phyloP scores from a whole-genome alignment of 768 basidiomycete genomes.

The Cystofilobasidium capitatum region DNA sequence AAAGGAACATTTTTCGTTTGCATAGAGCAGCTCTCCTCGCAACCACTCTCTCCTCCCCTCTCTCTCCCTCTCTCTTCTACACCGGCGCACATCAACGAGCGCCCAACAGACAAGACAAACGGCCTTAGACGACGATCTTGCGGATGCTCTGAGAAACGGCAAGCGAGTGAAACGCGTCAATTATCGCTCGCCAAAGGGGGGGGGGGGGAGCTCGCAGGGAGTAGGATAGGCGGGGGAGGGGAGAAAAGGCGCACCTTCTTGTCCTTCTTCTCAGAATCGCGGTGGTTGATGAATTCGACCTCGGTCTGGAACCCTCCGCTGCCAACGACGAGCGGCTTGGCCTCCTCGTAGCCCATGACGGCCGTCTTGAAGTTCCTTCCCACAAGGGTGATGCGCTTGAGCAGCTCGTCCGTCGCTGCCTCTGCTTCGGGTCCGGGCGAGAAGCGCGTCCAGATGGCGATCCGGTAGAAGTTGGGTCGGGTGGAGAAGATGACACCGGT shows the following conservation, averaged over 20 bases:
- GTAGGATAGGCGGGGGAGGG: not conserved
- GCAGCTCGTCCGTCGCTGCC: conserved; percentile 51
- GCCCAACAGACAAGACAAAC: no score
- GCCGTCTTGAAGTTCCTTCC: conserved; percentile 83
- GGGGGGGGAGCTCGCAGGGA: not conserved
- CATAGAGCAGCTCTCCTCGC: no score
- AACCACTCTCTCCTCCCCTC: no score
- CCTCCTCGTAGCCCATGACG: conserved; percentile 70
- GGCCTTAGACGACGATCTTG: conserved; percentile 18
- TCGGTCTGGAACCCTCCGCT: conserved; percentile 83
- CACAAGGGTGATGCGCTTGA: conserved; percentile 71
- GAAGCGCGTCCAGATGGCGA: conserved; percentile 94
- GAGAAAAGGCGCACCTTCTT: conserved; percentile 41
- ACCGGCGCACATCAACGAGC: no score
- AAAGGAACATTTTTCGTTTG: no score
- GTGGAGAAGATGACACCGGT: conserved; percentile 93
- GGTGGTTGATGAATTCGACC: conserved; percentile 88
- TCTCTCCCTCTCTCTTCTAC: not conserved
- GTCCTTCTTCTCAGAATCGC: conserved; percentile 90
- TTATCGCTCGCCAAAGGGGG: not conserved
- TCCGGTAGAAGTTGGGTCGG: conserved; percentile 86
- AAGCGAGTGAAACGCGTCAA: not conserved
- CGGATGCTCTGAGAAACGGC: conserved; percentile 8
- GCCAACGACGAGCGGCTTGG: conserved; percentile 49
- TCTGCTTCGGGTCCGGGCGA: conserved; percentile 29